These are phyloP conservation scores for Hypoxylon sp. DNA, from an alignment of 2,329 filamentous ascomycete genomes.

Conservation along the genomic window DNA sequence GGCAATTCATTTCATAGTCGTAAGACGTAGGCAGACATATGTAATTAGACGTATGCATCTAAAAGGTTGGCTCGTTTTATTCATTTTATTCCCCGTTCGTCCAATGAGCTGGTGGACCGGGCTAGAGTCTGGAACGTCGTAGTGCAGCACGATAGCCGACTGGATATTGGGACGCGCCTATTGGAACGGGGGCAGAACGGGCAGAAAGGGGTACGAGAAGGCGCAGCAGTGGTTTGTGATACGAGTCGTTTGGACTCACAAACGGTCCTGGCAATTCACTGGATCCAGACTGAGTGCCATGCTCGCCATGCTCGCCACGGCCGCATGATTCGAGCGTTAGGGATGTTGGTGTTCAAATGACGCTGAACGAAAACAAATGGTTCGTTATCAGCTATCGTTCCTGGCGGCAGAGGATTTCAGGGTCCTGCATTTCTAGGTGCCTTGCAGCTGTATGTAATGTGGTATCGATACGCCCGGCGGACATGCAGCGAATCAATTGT, in stretches of 20 bases:
- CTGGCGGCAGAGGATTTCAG: slow-evolving; percentile 13
- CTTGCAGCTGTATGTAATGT: background rate
- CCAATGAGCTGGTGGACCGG: slow-evolving; percentile 17
- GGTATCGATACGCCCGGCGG: background rate
- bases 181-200: slow-evolving; percentile 22
- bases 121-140: slow-evolving; percentile 17
- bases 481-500: background rate
- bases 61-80: too few relatives aligned
- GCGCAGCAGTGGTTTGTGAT: slow-evolving; percentile 31
- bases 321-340: too few relatives aligned
- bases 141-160: slow-evolving; percentile 5
- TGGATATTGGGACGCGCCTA: slow-evolving; percentile 21
- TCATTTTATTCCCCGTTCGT: slow-evolving; percentile 3
- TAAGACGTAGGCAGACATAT: too few relatives aligned
- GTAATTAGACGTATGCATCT: slow-evolving; percentile 7
- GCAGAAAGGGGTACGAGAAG: slow-evolving; percentile 8
- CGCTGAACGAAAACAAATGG: slow-evolving; percentile 22
- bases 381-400: slow-evolving; percentile 11
- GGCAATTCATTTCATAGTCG: too few relatives aligned
- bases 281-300: slow-evolving; percentile 8
- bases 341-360: slow-evolving; percentile 13
- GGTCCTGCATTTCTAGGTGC: slow-evolving; percentile 9
- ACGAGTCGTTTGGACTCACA: slow-evolving; percentile 23
- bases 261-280: slow-evolving; percentile 19
- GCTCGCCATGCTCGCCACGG: too few relatives aligned